phyloP scores from a whole-genome alignment of 1,284 basidiomycete species.

The Trichosporon coremiiforme region DNA sequence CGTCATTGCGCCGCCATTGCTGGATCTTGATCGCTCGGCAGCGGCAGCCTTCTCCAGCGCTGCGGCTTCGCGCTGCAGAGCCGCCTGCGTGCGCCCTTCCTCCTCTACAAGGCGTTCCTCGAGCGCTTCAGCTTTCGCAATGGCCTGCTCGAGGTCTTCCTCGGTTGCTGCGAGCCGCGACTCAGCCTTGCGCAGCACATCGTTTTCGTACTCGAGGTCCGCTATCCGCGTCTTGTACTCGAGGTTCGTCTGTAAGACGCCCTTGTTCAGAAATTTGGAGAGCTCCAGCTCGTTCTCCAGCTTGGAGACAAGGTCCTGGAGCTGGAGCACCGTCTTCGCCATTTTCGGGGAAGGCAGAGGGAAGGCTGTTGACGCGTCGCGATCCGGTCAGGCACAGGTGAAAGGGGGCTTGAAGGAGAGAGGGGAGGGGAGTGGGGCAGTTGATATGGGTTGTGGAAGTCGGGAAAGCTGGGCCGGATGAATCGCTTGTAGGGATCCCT shows the following conservation, averaged over 20 bases:
- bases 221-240: slow-evolving; percentile 47
- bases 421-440: background rate
- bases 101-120: slow-evolving; percentile 19
- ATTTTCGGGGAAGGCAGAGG: slow-evolving; percentile 14
- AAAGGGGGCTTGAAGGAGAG: no score
- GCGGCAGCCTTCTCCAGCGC: background rate
- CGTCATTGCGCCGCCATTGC: background rate
- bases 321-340: slow-evolving; percentile 13
- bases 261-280: slow-evolving; percentile 49
- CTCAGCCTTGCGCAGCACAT: slow-evolving; percentile 42
- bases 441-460: background rate
- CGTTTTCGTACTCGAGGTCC: slow-evolving; percentile 44
- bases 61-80: slow-evolving; percentile 10
- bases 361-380: slow-evolving; percentile 16
- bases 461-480: no score
- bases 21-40: background rate
- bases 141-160: slow-evolving; percentile 35
- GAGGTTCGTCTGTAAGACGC: slow-evolving; percentile 43
- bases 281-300: slow-evolving; percentile 45
- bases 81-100: slow-evolving; percentile 1
- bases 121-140: slow-evolving; percentile 20
- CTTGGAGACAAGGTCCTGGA: slow-evolving; percentile 20
- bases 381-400: background rate
- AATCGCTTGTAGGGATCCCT: background rate
- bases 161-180: slow-evolving; percentile 40